Conservation (phyloP, 2,329 filamentous ascomycete species). For the Paraphaeosphaeria sporulosa region DNA sequence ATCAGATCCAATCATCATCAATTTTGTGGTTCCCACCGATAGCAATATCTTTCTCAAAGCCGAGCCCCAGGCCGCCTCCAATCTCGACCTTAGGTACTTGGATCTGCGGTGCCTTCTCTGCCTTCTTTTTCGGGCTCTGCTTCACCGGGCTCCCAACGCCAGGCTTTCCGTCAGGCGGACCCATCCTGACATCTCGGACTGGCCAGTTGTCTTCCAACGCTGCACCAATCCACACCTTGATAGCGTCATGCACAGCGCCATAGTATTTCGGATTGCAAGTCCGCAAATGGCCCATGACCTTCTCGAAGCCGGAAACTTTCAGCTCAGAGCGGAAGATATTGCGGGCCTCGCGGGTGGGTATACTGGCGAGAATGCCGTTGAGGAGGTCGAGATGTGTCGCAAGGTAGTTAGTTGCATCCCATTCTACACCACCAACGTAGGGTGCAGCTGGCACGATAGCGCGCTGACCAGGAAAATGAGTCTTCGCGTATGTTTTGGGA, state of each 20-base stretch:
- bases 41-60: conserved; percentile 41
- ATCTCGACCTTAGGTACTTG: conserved; percentile 49
- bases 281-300: conserved; percentile 81
- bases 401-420: conserved; percentile 97
- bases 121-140: conserved; percentile 53
- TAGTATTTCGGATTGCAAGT: conserved; percentile 99
- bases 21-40: conserved; percentile 28
- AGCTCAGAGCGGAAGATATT: conserved; percentile 81
- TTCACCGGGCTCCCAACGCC: conserved; percentile 41
- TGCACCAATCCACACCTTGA: conserved; percentile 89
- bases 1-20: conserved; percentile 45
- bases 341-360: conserved; percentile 73
- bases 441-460: conserved; percentile 92
- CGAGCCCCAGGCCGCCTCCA: conserved; percentile 34
- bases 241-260: conserved; percentile 84
- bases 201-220: conserved; percentile 90
- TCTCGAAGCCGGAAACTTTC: conserved; percentile 87
- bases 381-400: conserved; percentile 91
- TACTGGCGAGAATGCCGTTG: conserved; percentile 86
- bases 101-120: conserved; percentile 46
- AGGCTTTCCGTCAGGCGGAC: conserved; percentile 54
- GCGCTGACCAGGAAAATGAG: conserved; percentile 83
- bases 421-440: conserved; percentile 96
- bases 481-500: conserved; percentile 59
- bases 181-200: conserved; percentile 79